phyloP scores from a whole-genome alignment of 257 asterid genomes.

The Lycium ferocissimum region DNA sequence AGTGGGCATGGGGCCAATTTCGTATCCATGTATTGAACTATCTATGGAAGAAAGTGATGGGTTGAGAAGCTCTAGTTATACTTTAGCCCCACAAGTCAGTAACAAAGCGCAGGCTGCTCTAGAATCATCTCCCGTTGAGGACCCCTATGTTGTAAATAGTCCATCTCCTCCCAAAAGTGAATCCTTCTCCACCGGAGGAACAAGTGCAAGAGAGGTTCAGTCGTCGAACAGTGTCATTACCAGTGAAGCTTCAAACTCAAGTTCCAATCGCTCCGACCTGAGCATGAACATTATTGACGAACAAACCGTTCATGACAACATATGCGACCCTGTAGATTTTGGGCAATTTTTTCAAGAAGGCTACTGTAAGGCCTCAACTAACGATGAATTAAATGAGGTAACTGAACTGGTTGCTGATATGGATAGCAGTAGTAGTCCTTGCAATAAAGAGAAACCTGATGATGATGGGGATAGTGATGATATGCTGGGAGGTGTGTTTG shows the following conservation, averaged over 20 bases:
- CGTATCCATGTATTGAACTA: constrained; percentile 37
- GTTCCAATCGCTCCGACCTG: constrained; percentile 45
- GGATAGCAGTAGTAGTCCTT: constrained; percentile 39
- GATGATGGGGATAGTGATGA: constrained; percentile 54
- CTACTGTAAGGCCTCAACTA: constrained; percentile 53
- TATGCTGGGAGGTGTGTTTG: constrained; percentile 58
- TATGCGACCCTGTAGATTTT: constrained; percentile 48
- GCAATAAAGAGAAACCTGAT: constrained; percentile 45
- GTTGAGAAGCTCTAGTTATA: constrained; percentile 41
- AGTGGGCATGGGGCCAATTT: constrained; percentile 30
- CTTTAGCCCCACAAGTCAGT: constrained; percentile 27
- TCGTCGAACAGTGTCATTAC: constrained; percentile 40
- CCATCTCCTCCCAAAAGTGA: constrained; percentile 40
- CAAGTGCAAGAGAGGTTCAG: constrained; percentile 35
- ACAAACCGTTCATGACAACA: constrained; percentile 49
- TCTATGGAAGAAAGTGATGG: constrained; percentile 43
- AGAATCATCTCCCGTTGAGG: constrained; percentile 46
- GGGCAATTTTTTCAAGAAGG: constrained; percentile 55
- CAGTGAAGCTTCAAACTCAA: constrained; percentile 50
- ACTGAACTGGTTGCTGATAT: constrained; percentile 43
- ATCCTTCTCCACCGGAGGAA: constrained; percentile 37
- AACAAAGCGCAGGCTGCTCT: constrained; percentile 36
- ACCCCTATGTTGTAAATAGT: constrained; percentile 45
- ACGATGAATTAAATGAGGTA: constrained; percentile 35
- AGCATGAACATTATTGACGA: constrained; percentile 45